These are phyloP conservation scores for Sphagnum tenellum DNA, from an alignment of 225 moss, liverwort and hornwort genomes.

Conservation along the genomic window DNA sequence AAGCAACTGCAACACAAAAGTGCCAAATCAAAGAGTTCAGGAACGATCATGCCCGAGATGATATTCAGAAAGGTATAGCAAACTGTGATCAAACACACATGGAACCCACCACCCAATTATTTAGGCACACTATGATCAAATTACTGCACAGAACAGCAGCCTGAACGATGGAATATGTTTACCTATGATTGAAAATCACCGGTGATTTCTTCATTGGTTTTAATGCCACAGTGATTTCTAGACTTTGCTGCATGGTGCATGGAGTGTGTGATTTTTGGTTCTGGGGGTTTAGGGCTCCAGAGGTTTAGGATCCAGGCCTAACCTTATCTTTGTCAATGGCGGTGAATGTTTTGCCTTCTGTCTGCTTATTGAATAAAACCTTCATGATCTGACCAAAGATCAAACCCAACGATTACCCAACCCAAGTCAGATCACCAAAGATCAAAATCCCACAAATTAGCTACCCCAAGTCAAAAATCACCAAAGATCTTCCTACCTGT, in stretches of 20 bases:
- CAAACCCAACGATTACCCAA: not conserved
- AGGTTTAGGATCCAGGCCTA: conserved; percentile 1
- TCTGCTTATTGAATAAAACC: conserved; percentile 72
- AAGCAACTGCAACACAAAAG: conserved; percentile 24
- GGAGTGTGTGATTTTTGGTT: too few relatives aligned
- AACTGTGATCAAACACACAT: not conserved
- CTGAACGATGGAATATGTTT: too few relatives aligned
- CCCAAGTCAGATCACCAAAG: not conserved
- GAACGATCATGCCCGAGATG: not conserved
- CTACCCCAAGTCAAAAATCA: not conserved
- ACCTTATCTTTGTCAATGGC: conserved; percentile 85
- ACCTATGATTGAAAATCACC: too few relatives aligned
- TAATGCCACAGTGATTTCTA: too few relatives aligned
- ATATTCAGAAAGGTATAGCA: too few relatives aligned
- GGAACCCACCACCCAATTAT: not conserved
- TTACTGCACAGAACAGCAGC: not conserved
- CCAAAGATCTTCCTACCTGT: not conserved
- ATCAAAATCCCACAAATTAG: not conserved
- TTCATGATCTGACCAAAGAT: conserved; percentile 47
- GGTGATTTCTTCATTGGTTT: too few relatives aligned
- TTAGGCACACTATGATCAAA: too few relatives aligned
- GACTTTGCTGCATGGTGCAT: too few relatives aligned
- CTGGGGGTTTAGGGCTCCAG: not conserved
- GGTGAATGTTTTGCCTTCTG: conserved; percentile 48
- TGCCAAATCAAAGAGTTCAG: not conserved